Evolutionary conservation across 345 rosid genomes (phyloP).

Genomic region (Conringia planisiliqua): DNA sequence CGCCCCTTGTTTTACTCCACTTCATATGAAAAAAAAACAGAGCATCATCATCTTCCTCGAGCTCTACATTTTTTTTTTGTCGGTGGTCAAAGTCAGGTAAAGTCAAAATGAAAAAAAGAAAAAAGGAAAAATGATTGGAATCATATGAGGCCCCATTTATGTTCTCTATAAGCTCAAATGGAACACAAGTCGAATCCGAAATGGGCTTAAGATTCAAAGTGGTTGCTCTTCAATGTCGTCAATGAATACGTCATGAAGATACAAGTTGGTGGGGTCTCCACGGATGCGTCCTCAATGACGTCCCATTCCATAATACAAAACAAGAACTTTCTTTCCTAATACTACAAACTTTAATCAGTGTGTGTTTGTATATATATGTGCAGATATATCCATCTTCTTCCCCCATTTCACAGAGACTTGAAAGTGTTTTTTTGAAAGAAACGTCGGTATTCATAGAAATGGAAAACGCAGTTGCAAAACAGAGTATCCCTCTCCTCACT

Average conservation of each 20-base stretch:
- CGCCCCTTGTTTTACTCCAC: background rate
- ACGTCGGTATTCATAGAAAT: background rate
- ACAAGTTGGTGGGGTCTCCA: background rate
- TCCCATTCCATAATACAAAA: background rate
- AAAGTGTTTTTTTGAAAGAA: background rate
- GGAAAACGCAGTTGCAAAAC: slow-evolving; percentile 12
- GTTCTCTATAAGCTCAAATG: background rate
- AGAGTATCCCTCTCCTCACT: slow-evolving; percentile 29
- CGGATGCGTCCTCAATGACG: slow-evolving; percentile 20
- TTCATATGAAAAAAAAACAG: no score
- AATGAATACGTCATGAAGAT: slow-evolving; percentile 12
- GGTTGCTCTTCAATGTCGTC: slow-evolving; percentile 13
- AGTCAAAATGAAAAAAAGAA: background rate
- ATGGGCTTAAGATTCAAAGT: background rate
- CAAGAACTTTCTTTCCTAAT: background rate
- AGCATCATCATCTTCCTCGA: background rate
- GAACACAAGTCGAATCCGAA: background rate
- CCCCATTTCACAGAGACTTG: background rate
- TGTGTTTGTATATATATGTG: background rate
- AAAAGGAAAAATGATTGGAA: background rate
- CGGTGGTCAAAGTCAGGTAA: background rate
- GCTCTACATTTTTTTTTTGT: background rate
- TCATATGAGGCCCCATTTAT: background rate
- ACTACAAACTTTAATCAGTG: background rate
- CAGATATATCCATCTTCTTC: background rate